Conservation (phyloP, 352 stramenopile genomes). For the Phytopythium vexans region DNA sequence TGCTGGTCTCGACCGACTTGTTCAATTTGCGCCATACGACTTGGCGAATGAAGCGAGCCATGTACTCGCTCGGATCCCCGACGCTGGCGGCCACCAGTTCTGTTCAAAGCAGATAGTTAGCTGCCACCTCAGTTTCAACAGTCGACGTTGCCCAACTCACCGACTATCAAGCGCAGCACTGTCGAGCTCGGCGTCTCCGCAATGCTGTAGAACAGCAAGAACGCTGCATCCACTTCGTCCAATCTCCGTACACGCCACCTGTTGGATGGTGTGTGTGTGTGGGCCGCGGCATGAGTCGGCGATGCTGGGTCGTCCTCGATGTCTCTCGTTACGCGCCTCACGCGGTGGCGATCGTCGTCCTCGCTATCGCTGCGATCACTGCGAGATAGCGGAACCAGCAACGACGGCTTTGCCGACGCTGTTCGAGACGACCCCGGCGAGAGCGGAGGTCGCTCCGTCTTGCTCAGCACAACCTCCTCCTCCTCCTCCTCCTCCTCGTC, state of each 20-base stretch:
- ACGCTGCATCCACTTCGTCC: slow-evolving; percentile 62
- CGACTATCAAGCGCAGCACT: slow-evolving; percentile 56
- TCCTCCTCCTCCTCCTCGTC: slow-evolving; percentile 16
- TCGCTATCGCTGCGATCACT: too few relatives aligned
- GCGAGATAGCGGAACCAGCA: too few relatives aligned
- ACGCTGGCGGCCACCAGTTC: slow-evolving; percentile 52
- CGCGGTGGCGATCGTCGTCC: too few relatives aligned
- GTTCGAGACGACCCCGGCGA: too few relatives aligned
- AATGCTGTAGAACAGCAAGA: slow-evolving; percentile 65
- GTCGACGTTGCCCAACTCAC: slow-evolving; percentile 20
- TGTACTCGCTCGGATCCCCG: slow-evolving; percentile 20
- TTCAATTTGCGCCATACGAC: slow-evolving; percentile 56
- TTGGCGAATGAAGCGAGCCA: slow-evolving; percentile 40
- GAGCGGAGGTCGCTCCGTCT: too few relatives aligned
- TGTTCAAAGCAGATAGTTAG: slow-evolving; percentile 13
- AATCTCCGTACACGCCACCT: slow-evolving; percentile 21
- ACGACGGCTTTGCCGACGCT: too few relatives aligned
- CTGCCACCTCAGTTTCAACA: slow-evolving; percentile 4
- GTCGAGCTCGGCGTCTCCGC: slow-evolving; percentile 38
- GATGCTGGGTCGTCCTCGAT: too few relatives aligned
- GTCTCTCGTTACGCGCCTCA: too few relatives aligned
- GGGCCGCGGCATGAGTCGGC: too few relatives aligned
- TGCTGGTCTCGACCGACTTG: slow-evolving; percentile 22
- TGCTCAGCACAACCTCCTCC: neutral
- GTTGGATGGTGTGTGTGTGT: neutral